These are phyloP conservation scores for Mycena floridula DNA, from an alignment of 768 basidiomycete species.

Conservation along the genomic window DNA sequence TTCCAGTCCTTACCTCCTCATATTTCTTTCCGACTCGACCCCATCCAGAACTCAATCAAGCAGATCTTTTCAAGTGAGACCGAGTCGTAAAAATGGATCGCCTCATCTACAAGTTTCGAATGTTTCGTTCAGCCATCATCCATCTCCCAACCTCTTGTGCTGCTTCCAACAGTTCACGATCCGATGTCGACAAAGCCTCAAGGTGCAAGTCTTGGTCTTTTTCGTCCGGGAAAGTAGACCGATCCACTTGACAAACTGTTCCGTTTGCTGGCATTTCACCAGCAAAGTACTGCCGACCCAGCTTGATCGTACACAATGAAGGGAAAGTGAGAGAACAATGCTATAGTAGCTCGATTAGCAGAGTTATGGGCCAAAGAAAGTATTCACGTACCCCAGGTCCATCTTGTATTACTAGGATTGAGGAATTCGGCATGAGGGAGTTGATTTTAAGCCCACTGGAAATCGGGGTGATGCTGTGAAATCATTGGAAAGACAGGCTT, in stretches of 20 bases:
- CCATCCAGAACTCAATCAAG: no score
- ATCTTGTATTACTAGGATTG: conserved; percentile 16
- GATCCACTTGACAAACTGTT: conserved; percentile 8
- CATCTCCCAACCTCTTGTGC: background rate
- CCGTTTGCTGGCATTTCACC: conserved; percentile 10
- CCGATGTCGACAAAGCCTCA: background rate
- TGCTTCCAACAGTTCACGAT: conserved; percentile 2
- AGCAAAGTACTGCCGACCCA: conserved; percentile 4
- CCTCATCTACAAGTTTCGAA: no score
- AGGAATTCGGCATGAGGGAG: conserved; percentile 17
- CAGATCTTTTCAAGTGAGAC: no score
- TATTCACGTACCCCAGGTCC: conserved; percentile 11
- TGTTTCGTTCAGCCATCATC: no score
- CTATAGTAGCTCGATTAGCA: background rate
- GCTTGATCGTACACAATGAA: conserved; percentile 7
- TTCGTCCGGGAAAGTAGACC: conserved; percentile 7
- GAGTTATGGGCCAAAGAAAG: background rate
- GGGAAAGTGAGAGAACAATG: conserved; percentile 5
- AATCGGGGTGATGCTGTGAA: conserved; percentile 15
- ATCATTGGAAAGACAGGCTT: background rate
- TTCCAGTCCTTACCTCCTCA: no score
- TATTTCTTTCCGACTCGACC: no score
- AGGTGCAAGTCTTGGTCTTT: background rate
- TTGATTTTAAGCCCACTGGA: conserved; percentile 15
- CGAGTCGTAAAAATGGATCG: no score